Evolutionary conservation across 2,329 filamentous ascomycete genomes (phyloP).

Genomic region (Trichoderma semiorbis): DNA sequence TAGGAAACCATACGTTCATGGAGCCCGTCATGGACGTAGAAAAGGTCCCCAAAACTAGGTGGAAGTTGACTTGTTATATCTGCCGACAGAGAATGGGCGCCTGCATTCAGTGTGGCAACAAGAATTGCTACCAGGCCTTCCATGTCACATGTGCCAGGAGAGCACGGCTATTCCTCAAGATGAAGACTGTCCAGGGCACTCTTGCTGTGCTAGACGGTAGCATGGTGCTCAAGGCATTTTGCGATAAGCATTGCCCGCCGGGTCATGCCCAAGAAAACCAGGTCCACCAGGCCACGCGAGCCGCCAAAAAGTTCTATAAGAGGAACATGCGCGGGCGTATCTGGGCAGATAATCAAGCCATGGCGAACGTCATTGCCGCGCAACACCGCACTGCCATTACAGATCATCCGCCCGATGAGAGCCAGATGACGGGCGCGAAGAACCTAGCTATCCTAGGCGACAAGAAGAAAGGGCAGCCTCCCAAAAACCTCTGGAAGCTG

Average conservation of each 20-base stretch:
- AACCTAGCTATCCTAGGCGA: conserved; percentile 71
- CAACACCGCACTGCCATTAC: conserved; percentile 60
- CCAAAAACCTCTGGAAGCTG: conserved; percentile 69
- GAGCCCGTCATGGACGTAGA: conserved; percentile 97
- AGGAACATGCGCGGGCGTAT: conserved; percentile 82
- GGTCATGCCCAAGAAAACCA: conserved; percentile 87
- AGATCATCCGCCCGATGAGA: conserved; percentile 74
- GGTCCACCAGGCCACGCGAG: conserved; percentile 73
- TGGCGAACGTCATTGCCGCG: conserved; percentile 76
- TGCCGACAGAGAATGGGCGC: conserved; percentile 97
- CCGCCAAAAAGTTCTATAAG: conserved; percentile 86
- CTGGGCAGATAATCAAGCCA: conserved; percentile 87
- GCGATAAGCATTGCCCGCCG: conserved; percentile 86
- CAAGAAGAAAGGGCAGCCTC: conserved; percentile 64
- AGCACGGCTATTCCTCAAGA: conserved; percentile 84
- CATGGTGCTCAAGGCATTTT: conserved; percentile 87
- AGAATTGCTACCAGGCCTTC: conserved; percentile 94
- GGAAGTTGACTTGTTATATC: conserved; percentile 93
- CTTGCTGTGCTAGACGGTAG: conserved; percentile 74
- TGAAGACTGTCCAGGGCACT: conserved; percentile 87
- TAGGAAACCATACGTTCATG: conserved; percentile 96
- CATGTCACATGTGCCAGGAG: conserved; percentile 93
- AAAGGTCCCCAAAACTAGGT: conserved; percentile 90
- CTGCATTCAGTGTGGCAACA: conserved; percentile 97
- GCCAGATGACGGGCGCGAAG: conserved; percentile 79